Conservation (phyloP, 768 basidiomycete genomes). For the Auricularia cornea region DNA sequence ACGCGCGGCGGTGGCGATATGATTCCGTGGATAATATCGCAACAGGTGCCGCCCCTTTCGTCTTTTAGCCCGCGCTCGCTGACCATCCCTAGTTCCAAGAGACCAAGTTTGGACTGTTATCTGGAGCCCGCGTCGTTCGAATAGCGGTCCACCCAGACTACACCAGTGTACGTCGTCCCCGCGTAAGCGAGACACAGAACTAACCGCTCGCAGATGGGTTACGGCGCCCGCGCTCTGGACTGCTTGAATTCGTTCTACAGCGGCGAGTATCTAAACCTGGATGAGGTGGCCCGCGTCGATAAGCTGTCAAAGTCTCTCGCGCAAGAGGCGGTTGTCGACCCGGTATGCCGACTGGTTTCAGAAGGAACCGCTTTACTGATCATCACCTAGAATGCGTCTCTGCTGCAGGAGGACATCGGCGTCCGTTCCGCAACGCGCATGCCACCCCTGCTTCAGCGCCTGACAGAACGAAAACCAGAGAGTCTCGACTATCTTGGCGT, state of each 20-base stretch:
- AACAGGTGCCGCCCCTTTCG: constrained; percentile 33
- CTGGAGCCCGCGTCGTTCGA: constrained; percentile 84
- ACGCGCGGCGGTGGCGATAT: constrained; percentile 87
- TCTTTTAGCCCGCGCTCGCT: constrained; percentile 2
- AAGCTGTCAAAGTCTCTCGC: constrained; percentile 49
- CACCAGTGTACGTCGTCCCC: constrained; percentile 52
- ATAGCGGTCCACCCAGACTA: constrained; percentile 97
- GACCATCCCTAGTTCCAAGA: constrained; percentile 81
- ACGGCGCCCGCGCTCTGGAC: constrained; percentile 83
- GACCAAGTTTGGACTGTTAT: constrained; percentile 82
- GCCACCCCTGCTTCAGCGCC: constrained; percentile 87
- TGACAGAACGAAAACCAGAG: constrained; percentile 86
- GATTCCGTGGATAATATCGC: constrained; percentile 94
- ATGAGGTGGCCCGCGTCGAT: constrained; percentile 47
- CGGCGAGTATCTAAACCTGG: constrained; percentile 83
- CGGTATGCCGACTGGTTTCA: constrained; percentile 30
- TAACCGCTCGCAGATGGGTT: constrained; percentile 72
- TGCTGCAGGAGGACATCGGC: constrained; percentile 72
- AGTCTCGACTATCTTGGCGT: constrained; percentile 90
- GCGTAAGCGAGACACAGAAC: background rate
- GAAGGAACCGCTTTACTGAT: background rate
- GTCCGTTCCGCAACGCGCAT: constrained; percentile 68
- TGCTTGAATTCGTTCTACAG: constrained; percentile 85
- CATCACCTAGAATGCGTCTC: constrained; percentile 32
- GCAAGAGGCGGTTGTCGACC: constrained; percentile 41